Conservation (phyloP, 2,329 filamentous ascomycete species). For the Ophiocordyceps robertsii region DNA sequence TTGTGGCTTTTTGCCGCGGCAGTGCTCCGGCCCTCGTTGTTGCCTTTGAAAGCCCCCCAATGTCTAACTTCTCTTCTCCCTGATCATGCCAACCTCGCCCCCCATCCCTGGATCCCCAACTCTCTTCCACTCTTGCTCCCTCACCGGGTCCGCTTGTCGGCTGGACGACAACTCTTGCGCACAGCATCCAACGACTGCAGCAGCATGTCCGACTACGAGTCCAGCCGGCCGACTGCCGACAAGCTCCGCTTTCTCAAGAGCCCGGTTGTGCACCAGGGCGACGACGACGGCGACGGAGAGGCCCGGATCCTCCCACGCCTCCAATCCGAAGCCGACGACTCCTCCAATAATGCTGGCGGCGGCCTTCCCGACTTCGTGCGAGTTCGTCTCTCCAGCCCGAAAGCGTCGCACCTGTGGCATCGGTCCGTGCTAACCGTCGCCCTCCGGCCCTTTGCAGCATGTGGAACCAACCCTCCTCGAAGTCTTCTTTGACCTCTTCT, state of each 20-base stretch:
- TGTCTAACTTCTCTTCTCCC: too few relatives aligned
- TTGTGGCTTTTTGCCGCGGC: too few relatives aligned
- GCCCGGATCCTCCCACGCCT: constrained; percentile 3
- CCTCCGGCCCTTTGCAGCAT: constrained; percentile 9
- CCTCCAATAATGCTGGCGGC: constrained; percentile 1
- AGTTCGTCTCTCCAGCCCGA: constrained; percentile 4
- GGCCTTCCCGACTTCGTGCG: constrained; percentile 12
- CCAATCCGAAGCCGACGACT: neutral
- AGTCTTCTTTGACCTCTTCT: constrained; percentile 25
- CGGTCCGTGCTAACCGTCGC: neutral
- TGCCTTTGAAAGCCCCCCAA: too few relatives aligned
- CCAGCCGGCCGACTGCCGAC: constrained; percentile 2
- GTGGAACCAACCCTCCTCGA: constrained; percentile 22
- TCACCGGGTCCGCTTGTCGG: too few relatives aligned
- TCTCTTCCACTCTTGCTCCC: too few relatives aligned
- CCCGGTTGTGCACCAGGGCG: constrained; percentile 8
- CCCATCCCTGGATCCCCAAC: too few relatives aligned
- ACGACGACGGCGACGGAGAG: neutral
- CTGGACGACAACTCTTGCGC: neutral
- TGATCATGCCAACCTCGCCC: too few relatives aligned
- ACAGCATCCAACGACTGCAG: neutral
- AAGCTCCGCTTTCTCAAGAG: constrained; percentile 19
- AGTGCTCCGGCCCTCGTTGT: too few relatives aligned
- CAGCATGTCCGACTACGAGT: constrained; percentile 5
- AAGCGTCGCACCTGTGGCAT: too few relatives aligned